Base-by-base conservation (phyloP, 441 rosid genomes). In the Raphanus hybrid region DNA sequence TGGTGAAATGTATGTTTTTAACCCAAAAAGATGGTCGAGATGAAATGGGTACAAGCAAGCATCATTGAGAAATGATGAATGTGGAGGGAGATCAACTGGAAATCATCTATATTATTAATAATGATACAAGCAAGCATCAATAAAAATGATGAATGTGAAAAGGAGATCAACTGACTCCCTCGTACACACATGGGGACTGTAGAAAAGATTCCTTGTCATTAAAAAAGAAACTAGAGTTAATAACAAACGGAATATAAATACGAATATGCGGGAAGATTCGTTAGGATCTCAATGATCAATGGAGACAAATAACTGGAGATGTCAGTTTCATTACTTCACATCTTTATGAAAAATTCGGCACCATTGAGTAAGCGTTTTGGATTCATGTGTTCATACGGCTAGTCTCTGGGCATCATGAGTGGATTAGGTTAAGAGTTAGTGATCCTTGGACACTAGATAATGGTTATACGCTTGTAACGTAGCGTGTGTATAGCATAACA, bases 261-360 rank as follows among this genome's bases (percentile, higher is more conserved):
- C 32, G 54, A 48, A 77, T 71, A 78, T 50, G 73, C 27, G 61
- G 64, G 81, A 61, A 78, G 81, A 73, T 73, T 73, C 81, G 62
- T 57, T 68, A 52, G 81, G 65, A 78, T 73, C 78, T 78, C 60
- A 68, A 37, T 15, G 59, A 39, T 68, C 52, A 48, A 72, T 61
- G 34, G 78, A 60, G 65, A 61, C 5, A 67, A 26, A 78, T 68
- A 62, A 62, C n/a, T 67, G 74, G 45, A 62, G 52, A 39, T 62
- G 74, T 73, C 81, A 37, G 20, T 62, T 68, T 78, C 78, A 11
- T 29, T 54, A 37, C 69, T 39, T 63, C 61, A 54, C 23, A 68
- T 69, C 54, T 64, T 63, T 74, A 63, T 63, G 18, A 61, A 52
- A 67, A 37, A 23, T 74, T 50, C 18, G 73, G 73, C 29, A 61